Percentiles rank a stretch among this genome's conserved stretches.
Conservation (phyloP, 2,329 filamentous ascomycete genomes). For the Cladosporium cucumerinum region DNA sequence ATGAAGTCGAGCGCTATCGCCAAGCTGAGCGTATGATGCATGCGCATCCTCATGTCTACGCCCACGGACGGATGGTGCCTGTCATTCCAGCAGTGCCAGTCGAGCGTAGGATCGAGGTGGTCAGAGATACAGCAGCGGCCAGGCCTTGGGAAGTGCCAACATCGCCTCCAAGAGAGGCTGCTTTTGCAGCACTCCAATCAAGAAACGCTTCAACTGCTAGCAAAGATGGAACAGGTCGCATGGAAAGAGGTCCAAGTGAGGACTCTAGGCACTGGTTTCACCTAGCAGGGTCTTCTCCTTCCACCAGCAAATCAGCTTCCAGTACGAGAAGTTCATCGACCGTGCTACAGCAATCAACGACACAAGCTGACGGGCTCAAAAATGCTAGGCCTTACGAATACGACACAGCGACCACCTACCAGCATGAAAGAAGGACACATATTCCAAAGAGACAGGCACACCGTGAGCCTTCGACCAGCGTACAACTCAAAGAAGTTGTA, state of each 20-base stretch:
- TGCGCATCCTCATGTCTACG: slow-evolving; percentile 29
- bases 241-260: background rate
- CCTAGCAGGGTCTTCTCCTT: background rate
- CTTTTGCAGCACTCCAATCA: background rate
- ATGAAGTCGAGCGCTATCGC: slow-evolving; percentile 35
- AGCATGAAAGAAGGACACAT: background rate
- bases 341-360: background rate
- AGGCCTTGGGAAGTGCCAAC: slow-evolving; percentile 18
- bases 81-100: slow-evolving; percentile 22
- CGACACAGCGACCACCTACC: background rate
- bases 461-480: slow-evolving; percentile 3
- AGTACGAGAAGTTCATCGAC: background rate
- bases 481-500: slow-evolving; percentile 11
- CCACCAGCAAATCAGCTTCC: background rate
- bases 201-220: background rate
- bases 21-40: slow-evolving; percentile 34
- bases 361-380: background rate
- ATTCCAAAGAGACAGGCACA: background rate
- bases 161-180: background rate
- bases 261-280: slow-evolving; percentile 1
- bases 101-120: slow-evolving; percentile 25
- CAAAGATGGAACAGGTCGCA: background rate
- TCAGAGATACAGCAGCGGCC: slow-evolving; percentile 19
- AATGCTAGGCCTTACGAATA: background rate
- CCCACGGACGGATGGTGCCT: slow-evolving; percentile 31